Evolutionary conservation across 2,329 filamentous ascomycete species (phyloP), one percentile per base, ranked within the genome.

Genomic region (Pseudocercospora ulei): DNA sequence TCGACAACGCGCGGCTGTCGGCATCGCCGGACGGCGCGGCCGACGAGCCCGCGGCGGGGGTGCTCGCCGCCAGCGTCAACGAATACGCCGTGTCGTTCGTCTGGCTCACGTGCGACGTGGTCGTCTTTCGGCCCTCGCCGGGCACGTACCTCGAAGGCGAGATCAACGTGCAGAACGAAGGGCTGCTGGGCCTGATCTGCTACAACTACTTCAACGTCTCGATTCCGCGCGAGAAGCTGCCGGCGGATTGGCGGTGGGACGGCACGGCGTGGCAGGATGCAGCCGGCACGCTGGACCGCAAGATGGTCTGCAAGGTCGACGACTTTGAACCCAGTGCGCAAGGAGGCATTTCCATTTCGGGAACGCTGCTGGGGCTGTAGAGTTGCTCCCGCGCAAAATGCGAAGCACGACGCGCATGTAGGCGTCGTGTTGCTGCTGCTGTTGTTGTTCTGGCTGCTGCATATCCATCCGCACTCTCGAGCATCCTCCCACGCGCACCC

Each of bases 191-290:
- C 12, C 73, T 95, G 2, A 76, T 92, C 7, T 90, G 85, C 60
- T 87, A 85, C 64, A 88, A 88, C 60, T 76, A 85, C 49, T 96
- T 96, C 70, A 93, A 90, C 51, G 83, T 88, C 1, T 84, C 80
- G 27, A 82, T 98, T 43, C 81, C 88, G 53, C 71, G 79, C 13
- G 75, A 74, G 44, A 71, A 83, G 22, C 67, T 98, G 9, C 90
- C 90, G 0, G 62, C 66, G 8, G 72, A 73, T 14, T 98, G 88
- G 90, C 76, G 68, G 45, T 96, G 85, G 24, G 55, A 59, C 19
- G 58, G 74, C 28, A 71, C 75, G 14, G 86, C 75, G 62, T 96
- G 84, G 76, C 72, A 79, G 24, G 78, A 92, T 59, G 76, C 68
- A 2, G 65, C 70, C 3, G 85, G 83, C 1, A 69, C 76, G 22